Percentiles rank a stretch among this genome's conserved stretches.
Conservation (phyloP, 306 rosid genomes). For the Vigna reflexopilosa region DNA sequence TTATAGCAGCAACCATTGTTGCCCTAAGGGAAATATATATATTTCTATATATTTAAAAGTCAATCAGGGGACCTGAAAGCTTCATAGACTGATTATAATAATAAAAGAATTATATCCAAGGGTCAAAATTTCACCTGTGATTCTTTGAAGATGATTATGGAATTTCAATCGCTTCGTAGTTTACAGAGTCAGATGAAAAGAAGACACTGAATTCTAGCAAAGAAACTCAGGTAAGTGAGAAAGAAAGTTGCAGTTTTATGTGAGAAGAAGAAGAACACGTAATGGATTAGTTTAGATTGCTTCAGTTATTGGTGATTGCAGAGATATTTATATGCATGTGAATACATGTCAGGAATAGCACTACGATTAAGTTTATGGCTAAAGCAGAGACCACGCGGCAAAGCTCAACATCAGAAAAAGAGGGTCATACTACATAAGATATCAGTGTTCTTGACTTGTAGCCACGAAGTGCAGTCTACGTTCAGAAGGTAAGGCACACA, state of each 20-base stretch:
- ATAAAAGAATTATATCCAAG: neutral
- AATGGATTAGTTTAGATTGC: neutral
- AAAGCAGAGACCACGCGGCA: constrained; percentile 60
- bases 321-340: neutral
- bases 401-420: constrained; percentile 46
- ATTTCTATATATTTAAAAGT: too few species aligned
- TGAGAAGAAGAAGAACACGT: constrained; percentile 1
- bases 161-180: neutral
- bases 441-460: neutral
- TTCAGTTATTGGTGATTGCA: constrained; percentile 11
- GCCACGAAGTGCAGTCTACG: neutral
- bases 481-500: neutral
- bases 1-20: neutral
- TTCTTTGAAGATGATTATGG: neutral
- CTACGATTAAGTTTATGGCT: constrained; percentile 56
- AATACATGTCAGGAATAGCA: neutral
- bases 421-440: neutral
- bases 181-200: neutral
- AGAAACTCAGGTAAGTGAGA: neutral
- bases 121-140: neutral
- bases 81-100: neutral
- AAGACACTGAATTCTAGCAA: neutral
- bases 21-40: neutral
- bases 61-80: neutral
- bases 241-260: neutral